Percentiles rank a stretch among this genome's conserved stretches.
Conservation (phyloP, 768 basidiomycete species). For the Lactarius quietus region DNA sequence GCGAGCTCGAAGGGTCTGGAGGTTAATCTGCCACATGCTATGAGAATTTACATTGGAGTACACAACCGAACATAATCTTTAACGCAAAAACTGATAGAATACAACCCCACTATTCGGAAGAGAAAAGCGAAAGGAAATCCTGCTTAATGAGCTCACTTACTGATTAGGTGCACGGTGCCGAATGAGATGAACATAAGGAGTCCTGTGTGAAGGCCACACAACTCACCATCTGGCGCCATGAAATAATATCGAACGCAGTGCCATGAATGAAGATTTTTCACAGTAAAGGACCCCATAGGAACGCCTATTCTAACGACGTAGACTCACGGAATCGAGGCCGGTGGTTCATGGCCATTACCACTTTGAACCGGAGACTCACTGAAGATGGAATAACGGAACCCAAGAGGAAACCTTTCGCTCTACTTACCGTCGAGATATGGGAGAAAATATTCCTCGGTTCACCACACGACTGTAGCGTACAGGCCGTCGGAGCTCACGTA, state of each 20-base stretch:
- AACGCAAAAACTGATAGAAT: neutral
- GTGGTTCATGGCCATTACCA: too few species aligned
- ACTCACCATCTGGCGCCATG: neutral
- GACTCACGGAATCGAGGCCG: too few species aligned
- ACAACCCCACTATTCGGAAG: neutral
- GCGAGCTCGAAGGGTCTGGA: neutral
- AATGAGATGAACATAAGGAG: neutral
- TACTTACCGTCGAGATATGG: too few species aligned
- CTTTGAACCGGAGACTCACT: too few species aligned
- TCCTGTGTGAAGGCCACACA: neutral
- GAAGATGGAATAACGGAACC: too few species aligned
- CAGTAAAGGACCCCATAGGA: neutral
- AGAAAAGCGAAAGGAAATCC: neutral
- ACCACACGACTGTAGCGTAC: neutral
- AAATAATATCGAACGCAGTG: neutral
- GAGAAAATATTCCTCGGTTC: neutral
- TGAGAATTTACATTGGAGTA: neutral
- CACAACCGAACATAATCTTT: neutral
- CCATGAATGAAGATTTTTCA: too few species aligned
- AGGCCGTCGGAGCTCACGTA: neutral
- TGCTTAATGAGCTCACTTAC: neutral
- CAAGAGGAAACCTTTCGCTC: too few species aligned
- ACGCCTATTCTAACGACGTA: neutral
- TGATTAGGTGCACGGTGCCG: neutral
- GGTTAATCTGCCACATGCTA: neutral